Base-by-base conservation (phyloP, 768 basidiomycete species). In the Strobilomyces dryophilus region DNA sequence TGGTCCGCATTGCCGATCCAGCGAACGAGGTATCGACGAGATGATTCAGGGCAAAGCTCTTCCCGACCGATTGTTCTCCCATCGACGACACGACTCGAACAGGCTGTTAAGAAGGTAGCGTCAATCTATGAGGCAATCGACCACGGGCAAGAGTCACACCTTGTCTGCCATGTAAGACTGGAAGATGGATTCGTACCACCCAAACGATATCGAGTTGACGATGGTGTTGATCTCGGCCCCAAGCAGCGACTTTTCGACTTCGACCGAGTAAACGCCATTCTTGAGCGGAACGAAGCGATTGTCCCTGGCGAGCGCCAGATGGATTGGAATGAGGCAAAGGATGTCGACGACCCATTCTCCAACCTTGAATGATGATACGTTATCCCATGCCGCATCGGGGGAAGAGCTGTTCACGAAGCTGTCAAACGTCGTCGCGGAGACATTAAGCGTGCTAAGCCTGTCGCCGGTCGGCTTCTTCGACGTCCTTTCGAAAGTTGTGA, bases 61-160 rank as follows among this genome's bases (percentile, higher is more conserved):
- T 84, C 6, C 83, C 83, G 1, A 85, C 82, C 0, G 81, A 83
- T 63, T 84, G 83, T 59, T 83, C 82, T 6, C 82, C 82, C 82
- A 84, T 85, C 1, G 82, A 84, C 0, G 83, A 83, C 2, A 84
- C 81, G 4, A 84, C 83, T 48, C 77, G 79, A 15, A 84, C 83
- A 10, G 80, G 79, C 79, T 84, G 49, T 29, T 29, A 29, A 45
- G 37, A 26, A 4, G 11, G 0, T 1, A 56, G 43, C 35, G 37
- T 50, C 1, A 48, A 29, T 29, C 9, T 4, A 31, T 1, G 10
- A 29, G 6, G 5, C 0, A 17, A 18, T 36, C 20, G 10, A 32
- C 5, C 6, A 18, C 17, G 9, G 2, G n/a, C 1, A 24, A 42
- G 20, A 3, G 32, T 26, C 51, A 46, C 24, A 76, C 82, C 74